These are phyloP conservation scores for Parathielavia appendiculata DNA, from an alignment of 495 filamentous ascomycete species.

Conservation along the genomic window DNA sequence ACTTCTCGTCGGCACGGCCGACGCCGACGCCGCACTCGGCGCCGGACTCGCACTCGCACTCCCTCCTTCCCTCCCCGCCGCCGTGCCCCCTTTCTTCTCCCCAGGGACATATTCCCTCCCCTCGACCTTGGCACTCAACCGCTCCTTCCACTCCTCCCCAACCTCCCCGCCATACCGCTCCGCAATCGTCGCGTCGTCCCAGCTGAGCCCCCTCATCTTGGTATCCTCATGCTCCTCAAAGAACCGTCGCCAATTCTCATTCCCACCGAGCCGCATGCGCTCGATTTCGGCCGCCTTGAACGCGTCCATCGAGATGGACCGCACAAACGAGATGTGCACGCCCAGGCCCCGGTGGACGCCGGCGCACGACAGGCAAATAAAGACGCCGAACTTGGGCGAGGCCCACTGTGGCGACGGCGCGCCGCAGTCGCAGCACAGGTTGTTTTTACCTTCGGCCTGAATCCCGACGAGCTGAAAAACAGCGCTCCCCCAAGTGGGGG, in stretches of 20 bases:
- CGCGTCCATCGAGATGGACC: constrained; percentile 93
- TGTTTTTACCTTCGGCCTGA: constrained; percentile 82
- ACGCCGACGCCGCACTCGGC: constrained; percentile 30
- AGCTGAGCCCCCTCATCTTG: constrained; percentile 52
- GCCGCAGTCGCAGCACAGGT: constrained; percentile 84
- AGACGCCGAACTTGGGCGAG: constrained; percentile 68
- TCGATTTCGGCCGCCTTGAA: constrained; percentile 85
- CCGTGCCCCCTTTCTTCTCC: constrained; percentile 32
- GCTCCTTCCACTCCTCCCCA: constrained; percentile 94
- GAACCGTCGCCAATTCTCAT: constrained; percentile 77
- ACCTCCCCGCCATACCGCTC: constrained; percentile 81
- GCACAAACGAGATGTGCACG: constrained; percentile 97
- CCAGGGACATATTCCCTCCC: constrained; percentile 72
- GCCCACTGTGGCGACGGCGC: constrained; percentile 96
- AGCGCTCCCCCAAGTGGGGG: no score
- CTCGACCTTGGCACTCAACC: constrained; percentile 78
- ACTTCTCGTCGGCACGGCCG: constrained; percentile 26
- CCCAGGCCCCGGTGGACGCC: constrained; percentile 91
- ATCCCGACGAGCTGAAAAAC: constrained; percentile 67
- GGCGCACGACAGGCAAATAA: constrained; percentile 95
- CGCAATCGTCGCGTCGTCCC: constrained; percentile 74
- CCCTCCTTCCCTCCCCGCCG: not conserved
- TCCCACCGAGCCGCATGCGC: constrained; percentile 82
- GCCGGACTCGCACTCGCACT: constrained; percentile 20
- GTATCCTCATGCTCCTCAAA: constrained; percentile 68